phyloP scores from a whole-genome alignment of 768 basidiomycete genomes.

The Rhizopogon vinicolor region DNA sequence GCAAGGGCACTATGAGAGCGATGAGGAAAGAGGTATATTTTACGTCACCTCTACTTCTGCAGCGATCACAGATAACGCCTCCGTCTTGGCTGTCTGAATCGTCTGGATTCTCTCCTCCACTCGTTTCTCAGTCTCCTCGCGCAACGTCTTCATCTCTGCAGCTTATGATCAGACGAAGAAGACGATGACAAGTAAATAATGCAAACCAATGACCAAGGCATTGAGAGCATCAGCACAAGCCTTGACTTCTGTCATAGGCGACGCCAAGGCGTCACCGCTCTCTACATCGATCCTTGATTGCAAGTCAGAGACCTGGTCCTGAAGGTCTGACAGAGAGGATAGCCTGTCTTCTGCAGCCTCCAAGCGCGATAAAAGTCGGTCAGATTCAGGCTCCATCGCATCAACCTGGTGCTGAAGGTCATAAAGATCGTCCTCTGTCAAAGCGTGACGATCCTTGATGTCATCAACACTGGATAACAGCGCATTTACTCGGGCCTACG shows the following conservation, averaged over 20 bases:
- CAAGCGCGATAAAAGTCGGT: slow-evolving; percentile 23
- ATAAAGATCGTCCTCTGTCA: slow-evolving; percentile 24
- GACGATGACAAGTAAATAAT: neutral
- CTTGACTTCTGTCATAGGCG: slow-evolving; percentile 16
- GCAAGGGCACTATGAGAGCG: slow-evolving; percentile 15
- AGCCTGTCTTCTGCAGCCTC: slow-evolving; percentile 25
- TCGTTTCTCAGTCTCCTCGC: slow-evolving; percentile 38
- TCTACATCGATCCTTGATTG: slow-evolving; percentile 16
- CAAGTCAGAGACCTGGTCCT: slow-evolving; percentile 18
- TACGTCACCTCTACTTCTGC: slow-evolving; percentile 22
- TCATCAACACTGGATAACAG: slow-evolving; percentile 16
- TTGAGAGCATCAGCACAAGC: slow-evolving; percentile 31
- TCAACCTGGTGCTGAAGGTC: slow-evolving; percentile 35
- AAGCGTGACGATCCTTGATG: slow-evolving; percentile 18
- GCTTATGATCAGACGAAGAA: neutral
- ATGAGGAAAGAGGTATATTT: slow-evolving; percentile 10
- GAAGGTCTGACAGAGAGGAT: slow-evolving; percentile 23
- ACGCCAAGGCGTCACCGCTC: slow-evolving; percentile 6
- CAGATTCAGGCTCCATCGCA: slow-evolving; percentile 30
- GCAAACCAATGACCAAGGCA: slow-evolving; percentile 39
- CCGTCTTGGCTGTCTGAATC: slow-evolving; percentile 35
- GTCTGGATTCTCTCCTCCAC: slow-evolving; percentile 42
- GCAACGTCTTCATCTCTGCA: slow-evolving; percentile 43
- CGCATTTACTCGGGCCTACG: slow-evolving; percentile 18
- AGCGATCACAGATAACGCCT: slow-evolving; percentile 31